Conservation (phyloP, 2,329 filamentous ascomycete genomes). For the Trichoderma semiorbis region DNA sequence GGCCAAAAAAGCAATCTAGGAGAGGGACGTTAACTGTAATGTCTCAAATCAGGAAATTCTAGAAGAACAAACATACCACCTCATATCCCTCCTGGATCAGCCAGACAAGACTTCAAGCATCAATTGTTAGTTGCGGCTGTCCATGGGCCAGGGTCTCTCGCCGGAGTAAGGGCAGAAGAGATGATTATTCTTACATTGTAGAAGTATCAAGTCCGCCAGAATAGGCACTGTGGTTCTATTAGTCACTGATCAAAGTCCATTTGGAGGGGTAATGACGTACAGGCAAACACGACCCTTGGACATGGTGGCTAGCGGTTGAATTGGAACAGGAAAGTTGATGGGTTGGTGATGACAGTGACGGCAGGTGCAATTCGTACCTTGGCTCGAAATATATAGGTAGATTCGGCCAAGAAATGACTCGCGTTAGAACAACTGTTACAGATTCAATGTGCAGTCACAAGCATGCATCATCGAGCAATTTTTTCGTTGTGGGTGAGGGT, state of each 20-base stretch:
- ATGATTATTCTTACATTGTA: no score
- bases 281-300: constrained; percentile 16
- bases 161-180: no score
- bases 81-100: constrained; percentile 29
- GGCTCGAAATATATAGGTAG: neutral
- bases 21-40: no score
- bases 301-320: neutral
- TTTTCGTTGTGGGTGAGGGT: neutral
- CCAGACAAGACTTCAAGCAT: constrained; percentile 39
- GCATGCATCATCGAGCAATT: neutral
- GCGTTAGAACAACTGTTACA: neutral
- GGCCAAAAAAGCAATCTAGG: constrained; percentile 51
- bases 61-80: no score
- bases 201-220: constrained; percentile 37
- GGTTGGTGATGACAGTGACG: neutral
- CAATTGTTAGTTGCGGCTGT: no score
- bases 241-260: neutral
- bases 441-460: neutral
- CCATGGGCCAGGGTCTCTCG: no score
- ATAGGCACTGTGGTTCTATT: neutral
- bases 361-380: neutral
- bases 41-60: no score
- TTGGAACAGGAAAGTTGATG: neutral
- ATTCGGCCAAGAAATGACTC: neutral
- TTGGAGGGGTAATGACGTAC: neutral